Conservation (phyloP, 345 rosid species). For the Excoecaria cochinchinensis region DNA sequence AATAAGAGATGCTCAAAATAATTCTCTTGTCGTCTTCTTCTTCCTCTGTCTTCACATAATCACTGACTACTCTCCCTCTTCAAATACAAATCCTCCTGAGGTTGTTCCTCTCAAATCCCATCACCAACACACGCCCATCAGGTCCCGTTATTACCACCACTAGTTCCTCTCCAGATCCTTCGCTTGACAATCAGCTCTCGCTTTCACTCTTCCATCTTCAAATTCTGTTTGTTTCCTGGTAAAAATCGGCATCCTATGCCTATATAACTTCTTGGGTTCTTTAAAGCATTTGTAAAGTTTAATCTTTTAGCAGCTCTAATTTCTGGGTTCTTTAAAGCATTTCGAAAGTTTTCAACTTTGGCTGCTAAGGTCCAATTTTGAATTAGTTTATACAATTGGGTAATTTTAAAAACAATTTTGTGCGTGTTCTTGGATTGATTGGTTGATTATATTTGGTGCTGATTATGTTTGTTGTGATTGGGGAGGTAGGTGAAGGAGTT, state of each 20-base stretch:
- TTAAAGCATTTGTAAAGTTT: not conserved
- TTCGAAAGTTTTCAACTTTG: not conserved
- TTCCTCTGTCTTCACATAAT: not conserved
- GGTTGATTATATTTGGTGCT: not conserved
- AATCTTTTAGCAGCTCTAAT: no score
- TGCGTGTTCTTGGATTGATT: no score
- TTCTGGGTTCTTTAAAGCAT: not conserved
- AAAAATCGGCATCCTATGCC: not conserved
- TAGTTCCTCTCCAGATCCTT: not conserved
- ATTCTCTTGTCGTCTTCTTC: not conserved
- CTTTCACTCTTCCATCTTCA: not conserved
- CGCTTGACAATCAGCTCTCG: not conserved
- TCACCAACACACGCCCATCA: constrained; percentile 1
- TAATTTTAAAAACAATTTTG: not conserved
- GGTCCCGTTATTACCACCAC: not conserved
- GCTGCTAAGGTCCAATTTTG: not conserved
- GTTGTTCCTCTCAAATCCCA: not conserved
- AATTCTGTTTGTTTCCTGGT: constrained; percentile 8
- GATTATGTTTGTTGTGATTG: not conserved
- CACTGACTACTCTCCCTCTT: not conserved
- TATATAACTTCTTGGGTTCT: not conserved
- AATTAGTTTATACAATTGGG: not conserved
- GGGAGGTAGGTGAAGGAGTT: constrained; percentile 20
- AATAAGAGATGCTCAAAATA: not conserved
- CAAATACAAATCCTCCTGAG: not conserved